These are phyloP conservation scores for Aspergillus fijiensis DNA, from an alignment of 2,329 filamentous ascomycete species.

Conservation along the genomic window DNA sequence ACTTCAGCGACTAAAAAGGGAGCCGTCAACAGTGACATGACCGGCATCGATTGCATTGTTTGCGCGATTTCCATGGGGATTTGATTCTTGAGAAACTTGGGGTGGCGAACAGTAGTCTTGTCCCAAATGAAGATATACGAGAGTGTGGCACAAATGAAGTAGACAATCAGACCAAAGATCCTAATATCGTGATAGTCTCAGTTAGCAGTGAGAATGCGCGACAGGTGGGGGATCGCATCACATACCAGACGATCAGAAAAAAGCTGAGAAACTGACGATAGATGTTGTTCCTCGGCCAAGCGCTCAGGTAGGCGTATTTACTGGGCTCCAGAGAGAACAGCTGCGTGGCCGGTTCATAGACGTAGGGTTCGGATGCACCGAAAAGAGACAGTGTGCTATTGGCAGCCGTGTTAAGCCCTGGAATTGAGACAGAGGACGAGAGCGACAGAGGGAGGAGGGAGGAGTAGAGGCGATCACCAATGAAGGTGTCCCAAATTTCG, in stretches of 20 bases:
- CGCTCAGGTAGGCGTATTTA: slow-evolving; percentile 75
- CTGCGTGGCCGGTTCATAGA: slow-evolving; percentile 69
- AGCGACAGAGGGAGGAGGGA: slow-evolving; percentile 62
- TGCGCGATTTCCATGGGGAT: slow-evolving; percentile 82
- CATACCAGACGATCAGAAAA: slow-evolving; percentile 83
- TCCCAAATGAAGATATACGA: slow-evolving; percentile 91
- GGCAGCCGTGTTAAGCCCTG: slow-evolving; percentile 52
- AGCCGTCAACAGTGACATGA: slow-evolving; percentile 78
- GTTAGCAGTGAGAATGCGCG: slow-evolving; percentile 8
- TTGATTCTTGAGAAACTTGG: slow-evolving; percentile 94
- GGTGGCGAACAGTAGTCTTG: slow-evolving; percentile 82
- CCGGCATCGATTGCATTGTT: slow-evolving; percentile 71
- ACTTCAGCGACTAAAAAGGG: slow-evolving; percentile 82
- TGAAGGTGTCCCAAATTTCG: slow-evolving; percentile 76
- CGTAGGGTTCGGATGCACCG: slow-evolving; percentile 45
- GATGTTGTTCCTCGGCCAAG: slow-evolving; percentile 73
- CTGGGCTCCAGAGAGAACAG: slow-evolving; percentile 70
- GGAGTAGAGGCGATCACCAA: slow-evolving; percentile 79
- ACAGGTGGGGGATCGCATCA: slow-evolving; percentile 30
- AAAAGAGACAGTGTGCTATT: slow-evolving; percentile 59
- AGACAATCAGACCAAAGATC: slow-evolving; percentile 80
- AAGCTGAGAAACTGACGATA: slow-evolving; percentile 72
- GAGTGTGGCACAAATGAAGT: slow-evolving; percentile 78
- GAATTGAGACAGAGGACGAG: slow-evolving; percentile 54
- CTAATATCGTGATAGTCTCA: slow-evolving; percentile 47